A percentile compares a stretch with the other conserved stretches of the same genome.
Evolutionary conservation across 176 grass and related monocot genomes (phyloP).

Genomic region (Oryza glaberrima): DNA sequence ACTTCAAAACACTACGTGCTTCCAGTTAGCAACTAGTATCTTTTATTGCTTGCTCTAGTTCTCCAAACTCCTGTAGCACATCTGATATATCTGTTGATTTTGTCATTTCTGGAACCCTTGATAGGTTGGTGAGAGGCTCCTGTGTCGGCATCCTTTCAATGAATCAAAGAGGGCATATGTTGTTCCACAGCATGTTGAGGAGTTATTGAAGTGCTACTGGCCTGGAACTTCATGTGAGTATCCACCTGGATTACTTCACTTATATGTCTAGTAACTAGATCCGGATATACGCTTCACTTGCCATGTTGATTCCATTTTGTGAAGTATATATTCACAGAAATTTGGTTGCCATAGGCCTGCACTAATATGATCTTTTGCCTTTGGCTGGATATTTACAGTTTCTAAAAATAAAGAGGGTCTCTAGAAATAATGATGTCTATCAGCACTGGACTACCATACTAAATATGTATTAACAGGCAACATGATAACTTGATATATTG

Average conservation of each 20-base stretch:
- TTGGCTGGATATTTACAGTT: neutral
- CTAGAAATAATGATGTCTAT: constrained; percentile 16
- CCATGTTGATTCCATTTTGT: neutral
- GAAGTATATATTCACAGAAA: constrained; percentile 1
- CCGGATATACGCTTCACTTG: neutral
- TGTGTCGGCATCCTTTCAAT: constrained; percentile 93
- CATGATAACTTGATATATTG: neutral
- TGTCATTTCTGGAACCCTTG: constrained; percentile 25
- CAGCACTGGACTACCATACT: neutral
- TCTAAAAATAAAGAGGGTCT: neutral
- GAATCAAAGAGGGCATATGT: constrained; percentile 97
- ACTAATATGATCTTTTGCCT: neutral
- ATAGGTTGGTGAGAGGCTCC: constrained; percentile 86
- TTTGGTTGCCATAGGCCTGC: neutral
- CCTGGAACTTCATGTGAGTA: constrained; percentile 68
- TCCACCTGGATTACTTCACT: neutral
- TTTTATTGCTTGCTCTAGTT: neutral
- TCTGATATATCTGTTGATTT: neutral
- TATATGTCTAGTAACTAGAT: neutral
- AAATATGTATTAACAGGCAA: neutral
- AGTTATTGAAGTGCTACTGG: constrained; percentile 89
- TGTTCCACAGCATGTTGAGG: constrained; percentile 86
- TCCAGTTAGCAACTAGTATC: neutral
- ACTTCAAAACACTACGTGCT: constrained; percentile 24
- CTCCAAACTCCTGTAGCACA: neutral